Evolutionary conservation across 2,329 filamentous ascomycete species (phyloP).

Genomic region (Amylocarpus encephaloides): DNA sequence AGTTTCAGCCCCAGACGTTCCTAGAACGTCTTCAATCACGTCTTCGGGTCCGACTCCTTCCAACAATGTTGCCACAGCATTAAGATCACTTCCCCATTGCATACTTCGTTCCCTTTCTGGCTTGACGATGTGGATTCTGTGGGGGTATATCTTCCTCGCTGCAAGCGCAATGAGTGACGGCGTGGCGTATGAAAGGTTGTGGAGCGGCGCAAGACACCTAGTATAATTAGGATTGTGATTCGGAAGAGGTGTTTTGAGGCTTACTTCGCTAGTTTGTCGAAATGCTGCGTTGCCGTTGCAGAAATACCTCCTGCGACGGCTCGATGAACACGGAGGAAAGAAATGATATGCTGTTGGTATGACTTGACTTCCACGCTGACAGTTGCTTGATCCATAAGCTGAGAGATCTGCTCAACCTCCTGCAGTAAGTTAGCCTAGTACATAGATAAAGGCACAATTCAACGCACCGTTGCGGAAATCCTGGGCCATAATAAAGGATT

Average conservation of each 20-base stretch:
- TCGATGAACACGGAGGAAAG: slow-evolving; percentile 82
- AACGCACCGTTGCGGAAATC: slow-evolving; percentile 25
- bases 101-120: slow-evolving; percentile 75
- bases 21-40: slow-evolving; percentile 59
- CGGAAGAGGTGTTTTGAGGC: slow-evolving; percentile 14
- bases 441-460: background rate
- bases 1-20: slow-evolving; percentile 43
- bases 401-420: slow-evolving; percentile 33
- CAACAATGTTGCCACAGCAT: slow-evolving; percentile 61
- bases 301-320: slow-evolving; percentile 75
- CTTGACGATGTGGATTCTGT: slow-evolving; percentile 66
- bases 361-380: slow-evolving; percentile 71
- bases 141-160: slow-evolving; percentile 78
- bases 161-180: slow-evolving; percentile 80
- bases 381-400: slow-evolving; percentile 51
- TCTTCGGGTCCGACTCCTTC: slow-evolving; percentile 55
- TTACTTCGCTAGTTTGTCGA: slow-evolving; percentile 59
- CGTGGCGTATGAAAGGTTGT: slow-evolving; percentile 73
- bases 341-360: slow-evolving; percentile 81
- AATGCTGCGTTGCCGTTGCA: slow-evolving; percentile 70
- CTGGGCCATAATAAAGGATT: slow-evolving; percentile 17
- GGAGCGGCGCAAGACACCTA: slow-evolving; percentile 70
- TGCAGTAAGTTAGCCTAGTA: slow-evolving; percentile 9
- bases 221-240: slow-evolving; percentile 25
- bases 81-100: slow-evolving; percentile 81